These are phyloP conservation scores for Paspalum vaginatum DNA, from an alignment of 176 grass and related monocot genomes.

Conservation along the genomic window DNA sequence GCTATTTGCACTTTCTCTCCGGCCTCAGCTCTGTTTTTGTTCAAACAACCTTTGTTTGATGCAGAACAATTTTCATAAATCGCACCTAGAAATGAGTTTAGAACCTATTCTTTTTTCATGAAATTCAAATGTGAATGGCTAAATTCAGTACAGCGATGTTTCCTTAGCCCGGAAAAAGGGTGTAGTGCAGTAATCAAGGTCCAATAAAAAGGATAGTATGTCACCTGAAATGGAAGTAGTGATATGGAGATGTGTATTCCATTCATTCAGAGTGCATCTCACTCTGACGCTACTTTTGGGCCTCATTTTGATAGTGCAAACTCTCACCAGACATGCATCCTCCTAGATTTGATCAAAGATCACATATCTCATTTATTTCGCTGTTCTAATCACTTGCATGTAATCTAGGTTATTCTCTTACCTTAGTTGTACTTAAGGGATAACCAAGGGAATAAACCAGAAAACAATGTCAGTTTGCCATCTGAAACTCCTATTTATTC, in stretches of 20 bases:
- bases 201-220: slow-evolving; percentile 25
- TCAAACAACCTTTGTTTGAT: slow-evolving; percentile 27
- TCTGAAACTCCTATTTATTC: slow-evolving; percentile 20
- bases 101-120: background rate
- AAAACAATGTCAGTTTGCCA: slow-evolving; percentile 17
- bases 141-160: background rate
- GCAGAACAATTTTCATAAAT: background rate
- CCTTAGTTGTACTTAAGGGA: background rate
- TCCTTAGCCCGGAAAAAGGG: background rate
- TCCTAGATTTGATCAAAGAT: slow-evolving; percentile 53
- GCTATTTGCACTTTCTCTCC: slow-evolving; percentile 12
- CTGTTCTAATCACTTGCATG: slow-evolving; percentile 29
- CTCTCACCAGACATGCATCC: slow-evolving; percentile 38
- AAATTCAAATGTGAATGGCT: background rate
- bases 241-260: slow-evolving; percentile 37
- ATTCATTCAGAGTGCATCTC: slow-evolving; percentile 42
- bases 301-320: slow-evolving; percentile 37
- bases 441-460: background rate
- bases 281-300: slow-evolving; percentile 45
- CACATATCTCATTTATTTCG: slow-evolving; percentile 1
- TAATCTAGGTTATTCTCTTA: slow-evolving; percentile 46
- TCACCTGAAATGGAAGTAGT: slow-evolving; percentile 40
- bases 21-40: slow-evolving; percentile 30
- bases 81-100: background rate
- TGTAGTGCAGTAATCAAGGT: background rate